A percentile compares a stretch with the other conserved stretches of the same genome.
Evolutionary conservation across 2,329 filamentous ascomycete genomes (phyloP).

Genomic region (Raffaelea ambrosiae): DNA sequence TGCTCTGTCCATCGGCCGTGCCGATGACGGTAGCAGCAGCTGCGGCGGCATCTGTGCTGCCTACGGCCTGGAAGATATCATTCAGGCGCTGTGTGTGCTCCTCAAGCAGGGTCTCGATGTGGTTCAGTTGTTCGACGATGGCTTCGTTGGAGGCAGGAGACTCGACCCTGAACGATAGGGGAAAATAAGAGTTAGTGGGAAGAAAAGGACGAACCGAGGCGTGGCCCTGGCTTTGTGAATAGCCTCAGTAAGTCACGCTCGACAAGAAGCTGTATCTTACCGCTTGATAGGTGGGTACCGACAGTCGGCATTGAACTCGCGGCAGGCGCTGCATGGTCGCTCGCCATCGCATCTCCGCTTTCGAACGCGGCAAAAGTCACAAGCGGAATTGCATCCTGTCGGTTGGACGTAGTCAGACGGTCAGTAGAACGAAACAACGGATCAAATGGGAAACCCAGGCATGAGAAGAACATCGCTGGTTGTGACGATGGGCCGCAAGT

Average conservation of each 20-base stretch:
- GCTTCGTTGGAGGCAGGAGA: conserved; percentile 15
- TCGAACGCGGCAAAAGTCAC: conserved; percentile 30
- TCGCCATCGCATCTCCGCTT: conserved; percentile 30
- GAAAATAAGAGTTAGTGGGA: background rate
- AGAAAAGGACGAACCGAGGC: background rate
- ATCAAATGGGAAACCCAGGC: too few species aligned
- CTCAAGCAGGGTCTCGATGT: conserved; percentile 25
- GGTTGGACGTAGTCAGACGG: background rate
- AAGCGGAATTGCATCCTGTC: conserved; percentile 28
- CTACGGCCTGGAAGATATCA: conserved; percentile 8
- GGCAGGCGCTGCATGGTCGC: conserved; percentile 28
- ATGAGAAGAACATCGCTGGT: too few species aligned
- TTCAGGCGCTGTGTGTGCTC: conserved; percentile 16
- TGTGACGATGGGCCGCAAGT: too few species aligned
- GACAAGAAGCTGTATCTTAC: conserved; percentile 8
- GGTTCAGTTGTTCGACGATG: conserved; percentile 26
- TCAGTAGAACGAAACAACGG: too few species aligned
- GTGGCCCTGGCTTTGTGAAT: too few species aligned
- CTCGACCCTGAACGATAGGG: conserved; percentile 5
- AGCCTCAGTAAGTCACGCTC: too few species aligned
- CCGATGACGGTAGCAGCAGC: background rate
- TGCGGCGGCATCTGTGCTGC: background rate
- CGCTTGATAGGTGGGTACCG: conserved; percentile 24
- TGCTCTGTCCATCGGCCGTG: background rate
- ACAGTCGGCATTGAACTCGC: conserved; percentile 28